Evolutionary conservation across 2,329 filamentous ascomycete genomes (phyloP).

Genomic region (Pseudogymnoascus sp.): DNA sequence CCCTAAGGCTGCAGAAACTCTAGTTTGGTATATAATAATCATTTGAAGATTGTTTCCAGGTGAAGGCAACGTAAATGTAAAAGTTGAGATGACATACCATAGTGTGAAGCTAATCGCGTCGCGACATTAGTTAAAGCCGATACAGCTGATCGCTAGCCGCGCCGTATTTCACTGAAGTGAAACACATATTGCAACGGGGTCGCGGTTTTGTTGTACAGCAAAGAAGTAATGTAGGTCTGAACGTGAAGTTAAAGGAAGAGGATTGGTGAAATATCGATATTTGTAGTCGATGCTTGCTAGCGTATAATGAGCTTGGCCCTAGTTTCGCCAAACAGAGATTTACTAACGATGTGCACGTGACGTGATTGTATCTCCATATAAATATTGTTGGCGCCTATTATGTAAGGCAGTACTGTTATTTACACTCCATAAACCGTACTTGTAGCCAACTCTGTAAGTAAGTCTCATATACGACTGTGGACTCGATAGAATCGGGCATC

Average conservation of each 20-base stretch:
- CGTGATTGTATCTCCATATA: not conserved
- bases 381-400: not conserved
- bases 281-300: conserved; percentile 9
- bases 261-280: conserved; percentile 9
- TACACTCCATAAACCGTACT: not conserved
- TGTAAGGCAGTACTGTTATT: not conserved
- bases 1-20: conserved; percentile 8
- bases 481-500: not conserved
- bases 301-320: not conserved
- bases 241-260: conserved; percentile 3
- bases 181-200: not conserved
- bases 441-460: not conserved
- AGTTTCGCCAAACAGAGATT: conserved; percentile 9
- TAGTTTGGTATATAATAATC: conserved; percentile 9
- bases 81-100: conserved; percentile 1
- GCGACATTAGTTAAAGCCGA: not conserved
- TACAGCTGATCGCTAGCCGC: not conserved
- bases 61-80: not conserved
- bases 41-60: conserved; percentile 5
- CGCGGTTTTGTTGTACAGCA: not conserved
- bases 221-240: not conserved
- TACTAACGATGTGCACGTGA: not conserved
- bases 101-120: not conserved
- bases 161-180: not conserved
- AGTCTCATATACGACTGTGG: not conserved